Evolutionary conservation across 1,284 basidiomycete genomes (phyloP).

Genomic region (Melampsora americana): DNA sequence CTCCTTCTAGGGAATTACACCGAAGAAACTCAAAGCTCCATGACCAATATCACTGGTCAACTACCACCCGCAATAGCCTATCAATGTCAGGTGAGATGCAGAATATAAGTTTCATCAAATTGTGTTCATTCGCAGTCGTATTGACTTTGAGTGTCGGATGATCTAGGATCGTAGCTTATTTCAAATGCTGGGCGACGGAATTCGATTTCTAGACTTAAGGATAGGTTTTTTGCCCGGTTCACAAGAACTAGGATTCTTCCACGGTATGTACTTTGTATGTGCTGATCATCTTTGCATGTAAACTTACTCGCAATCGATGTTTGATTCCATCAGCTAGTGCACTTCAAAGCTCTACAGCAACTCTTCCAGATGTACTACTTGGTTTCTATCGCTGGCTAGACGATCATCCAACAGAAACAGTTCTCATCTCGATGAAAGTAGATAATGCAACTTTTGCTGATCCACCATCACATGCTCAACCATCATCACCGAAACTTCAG

Average conservation of each 20-base stretch:
- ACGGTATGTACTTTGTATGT: slow-evolving; percentile 43
- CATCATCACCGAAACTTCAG: slow-evolving; percentile 15
- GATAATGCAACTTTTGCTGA: slow-evolving; percentile 31
- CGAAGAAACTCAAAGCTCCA: slow-evolving; percentile 6
- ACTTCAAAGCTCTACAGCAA: slow-evolving; percentile 47
- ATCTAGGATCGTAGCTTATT: slow-evolving; percentile 48
- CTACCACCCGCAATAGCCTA: slow-evolving; percentile 29
- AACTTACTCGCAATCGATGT: not conserved
- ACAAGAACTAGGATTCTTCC: slow-evolving; percentile 46
- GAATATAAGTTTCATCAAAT: not conserved
- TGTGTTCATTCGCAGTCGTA: not conserved
- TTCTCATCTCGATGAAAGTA: slow-evolving; percentile 48
- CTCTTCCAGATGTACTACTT: slow-evolving; percentile 48
- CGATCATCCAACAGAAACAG: slow-evolving; percentile 48
- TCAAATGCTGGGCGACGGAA: slow-evolving; percentile 48
- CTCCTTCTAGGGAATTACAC: slow-evolving; percentile 31
- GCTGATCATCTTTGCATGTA: not conserved
- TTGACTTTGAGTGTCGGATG: not conserved
- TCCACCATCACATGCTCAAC: slow-evolving; percentile 15
- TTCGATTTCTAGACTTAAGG: slow-evolving; percentile 48
- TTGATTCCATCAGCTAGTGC: slow-evolving; percentile 41
- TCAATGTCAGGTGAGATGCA: slow-evolving; percentile 31
- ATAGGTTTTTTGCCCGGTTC: slow-evolving; percentile 46
- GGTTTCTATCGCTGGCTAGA: slow-evolving; percentile 50
- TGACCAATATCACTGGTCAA: slow-evolving; percentile 26